Percentiles rank a stretch among this genome's conserved stretches.
These are phyloP conservation scores for Juncus effusus DNA, from an alignment of 176 grass and related monocot species.

Conservation along the genomic window DNA sequence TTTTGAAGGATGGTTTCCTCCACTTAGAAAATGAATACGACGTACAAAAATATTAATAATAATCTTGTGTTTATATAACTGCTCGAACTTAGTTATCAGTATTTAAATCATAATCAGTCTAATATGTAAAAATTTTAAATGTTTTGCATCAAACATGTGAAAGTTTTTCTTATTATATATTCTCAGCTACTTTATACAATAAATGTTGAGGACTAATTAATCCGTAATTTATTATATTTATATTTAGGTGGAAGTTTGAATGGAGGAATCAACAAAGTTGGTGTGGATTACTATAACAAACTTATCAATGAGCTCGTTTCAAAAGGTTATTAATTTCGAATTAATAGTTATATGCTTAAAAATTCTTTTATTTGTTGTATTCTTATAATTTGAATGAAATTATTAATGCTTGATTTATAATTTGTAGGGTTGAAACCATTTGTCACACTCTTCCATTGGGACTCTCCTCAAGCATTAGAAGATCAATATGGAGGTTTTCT, in stretches of 20 bases:
- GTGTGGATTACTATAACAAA: slow-evolving; percentile 40
- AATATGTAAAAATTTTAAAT: no score
- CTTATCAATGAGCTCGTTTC: slow-evolving; percentile 40
- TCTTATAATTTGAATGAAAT: background rate
- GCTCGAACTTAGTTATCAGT: no score
- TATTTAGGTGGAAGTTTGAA: slow-evolving; percentile 41
- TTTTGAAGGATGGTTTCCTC: no score
- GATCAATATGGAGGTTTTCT: slow-evolving; percentile 58
- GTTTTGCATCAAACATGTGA: no score
- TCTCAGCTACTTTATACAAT: no score
- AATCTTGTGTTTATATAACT: no score
- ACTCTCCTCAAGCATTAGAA: slow-evolving; percentile 49
- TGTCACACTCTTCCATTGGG: slow-evolving; percentile 58
- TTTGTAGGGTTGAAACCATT: slow-evolving; percentile 46
- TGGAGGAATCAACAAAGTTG: slow-evolving; percentile 43
- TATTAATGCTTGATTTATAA: background rate
- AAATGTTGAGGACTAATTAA: background rate
- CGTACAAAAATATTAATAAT: no score
- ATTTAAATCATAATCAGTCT: no score
- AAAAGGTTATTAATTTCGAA: slow-evolving; percentile 27
- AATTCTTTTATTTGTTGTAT: background rate
- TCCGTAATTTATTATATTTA: background rate
- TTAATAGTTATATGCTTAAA: background rate
- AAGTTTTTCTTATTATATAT: no score
- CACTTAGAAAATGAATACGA: no score